Conservation (phyloP, 129 eudicot species). For the Helichrysum umbraculigerum region DNA sequence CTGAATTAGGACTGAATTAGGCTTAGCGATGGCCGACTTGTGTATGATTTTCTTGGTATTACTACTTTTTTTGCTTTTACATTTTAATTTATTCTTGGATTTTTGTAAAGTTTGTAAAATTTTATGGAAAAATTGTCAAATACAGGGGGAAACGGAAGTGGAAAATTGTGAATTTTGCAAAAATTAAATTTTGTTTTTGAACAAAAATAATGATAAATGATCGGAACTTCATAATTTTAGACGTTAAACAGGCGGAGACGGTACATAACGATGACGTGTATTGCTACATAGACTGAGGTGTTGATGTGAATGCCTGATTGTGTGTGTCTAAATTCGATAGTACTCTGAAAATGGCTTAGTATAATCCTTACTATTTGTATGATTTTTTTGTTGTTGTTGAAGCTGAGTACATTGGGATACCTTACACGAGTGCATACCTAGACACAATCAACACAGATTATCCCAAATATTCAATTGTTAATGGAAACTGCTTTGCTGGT, state of each 20-base stretch:
- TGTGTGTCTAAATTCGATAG: neutral
- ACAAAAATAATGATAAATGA: neutral
- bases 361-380: neutral
- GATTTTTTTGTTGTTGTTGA: conserved; percentile 6
- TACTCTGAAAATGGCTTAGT: neutral
- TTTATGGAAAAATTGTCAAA: neutral
- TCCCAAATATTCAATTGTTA: conserved; percentile 26
- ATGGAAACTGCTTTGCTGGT: conserved; percentile 12
- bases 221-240: no score
- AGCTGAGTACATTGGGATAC: conserved; percentile 67
- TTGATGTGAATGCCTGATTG: neutral
- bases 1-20: no score
- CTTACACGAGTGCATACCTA: conserved; percentile 65
- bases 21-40: conserved; percentile 63
- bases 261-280: neutral
- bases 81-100: neutral
- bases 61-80: neutral
- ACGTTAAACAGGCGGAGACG: no score
- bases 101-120: neutral
- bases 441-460: conserved; percentile 66
- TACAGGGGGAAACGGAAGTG: no score
- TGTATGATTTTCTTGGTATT: conserved; percentile 72
- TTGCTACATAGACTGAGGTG: neutral
- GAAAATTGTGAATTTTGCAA: neutral
- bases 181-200: no score